A percentile compares a stretch with the other conserved stretches of the same genome.
phyloP scores from a whole-genome alignment of 2,329 filamentous ascomycete genomes.

The Claviceps quebecensis region DNA sequence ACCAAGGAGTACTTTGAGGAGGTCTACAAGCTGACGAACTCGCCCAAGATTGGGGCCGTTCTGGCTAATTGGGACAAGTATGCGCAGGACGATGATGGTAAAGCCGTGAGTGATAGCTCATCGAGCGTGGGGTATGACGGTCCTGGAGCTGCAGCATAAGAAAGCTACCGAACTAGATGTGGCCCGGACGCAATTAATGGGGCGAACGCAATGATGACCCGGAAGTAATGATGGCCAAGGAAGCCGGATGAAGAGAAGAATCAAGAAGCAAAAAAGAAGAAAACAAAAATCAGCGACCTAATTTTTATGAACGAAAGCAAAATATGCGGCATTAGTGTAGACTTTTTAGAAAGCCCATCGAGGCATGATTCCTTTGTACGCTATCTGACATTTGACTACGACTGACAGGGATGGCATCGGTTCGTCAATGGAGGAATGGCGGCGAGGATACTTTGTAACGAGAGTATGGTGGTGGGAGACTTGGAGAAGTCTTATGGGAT shows the following conservation, averaged over 20 bases:
- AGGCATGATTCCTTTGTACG: neutral
- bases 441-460: conserved; percentile 1
- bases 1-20: conserved; percentile 99
- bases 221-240: neutral
- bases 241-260: neutral
- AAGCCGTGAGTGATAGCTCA: conserved; percentile 24
- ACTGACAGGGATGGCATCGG: conserved; percentile 9
- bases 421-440: conserved; percentile 1
- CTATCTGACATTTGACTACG: conserved; percentile 2
- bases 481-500: neutral
- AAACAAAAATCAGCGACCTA: neutral
- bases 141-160: conserved; percentile 26
- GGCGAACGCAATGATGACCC: neutral
- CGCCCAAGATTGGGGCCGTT: conserved; percentile 60
- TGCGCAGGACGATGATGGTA: conserved; percentile 33
- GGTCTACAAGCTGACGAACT: conserved; percentile 87
- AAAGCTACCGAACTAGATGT: conserved; percentile 7
- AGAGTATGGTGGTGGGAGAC: neutral
- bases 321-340: conserved; percentile 1
- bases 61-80: conserved; percentile 80
- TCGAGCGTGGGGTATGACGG: conserved; percentile 28
- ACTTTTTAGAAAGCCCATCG: neutral
- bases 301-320: neutral
- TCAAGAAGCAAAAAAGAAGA: neutral
- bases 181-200: neutral